Base-by-base conservation (phyloP, 2,329 filamentous ascomycete genomes). In the Diplodia seriata region DNA sequence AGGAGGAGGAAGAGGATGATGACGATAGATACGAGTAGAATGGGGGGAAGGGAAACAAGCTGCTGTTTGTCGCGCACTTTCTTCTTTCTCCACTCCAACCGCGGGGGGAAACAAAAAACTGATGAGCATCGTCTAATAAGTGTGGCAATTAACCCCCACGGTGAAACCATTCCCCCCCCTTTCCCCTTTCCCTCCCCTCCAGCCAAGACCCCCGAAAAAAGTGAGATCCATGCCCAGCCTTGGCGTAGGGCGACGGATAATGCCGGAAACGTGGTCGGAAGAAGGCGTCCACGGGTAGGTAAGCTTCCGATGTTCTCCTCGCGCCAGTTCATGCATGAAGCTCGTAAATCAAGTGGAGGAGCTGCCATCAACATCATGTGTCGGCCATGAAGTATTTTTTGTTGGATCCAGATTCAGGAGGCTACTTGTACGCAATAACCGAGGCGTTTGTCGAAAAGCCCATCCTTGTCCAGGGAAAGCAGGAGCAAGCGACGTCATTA, bases 401-500 rank as follows among this genome's bases (percentile, higher is more conserved):
- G 43, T 47, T 20, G 18, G 43, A 11, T n/a, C 43, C 43, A 18
- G 43, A 47, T n/a, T 47, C 7, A 47, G 43, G 18, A 47, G 43
- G 43, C 43, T 47, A 47, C 43, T n/a, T 47, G 43, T 6, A n/a
- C 18, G 43, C n/a, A 8, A 33, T 6, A 8, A 33, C 31, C 31
- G 31, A 33, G 31, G 8, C 31, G 31, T 20, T 36, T 36, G 33
- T 36, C 33, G 33, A 36, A 36, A 12, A 33, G 33, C 9, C 33
- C 33, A 33, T 33, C 9, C 43, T 47, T 11, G 18, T n/a, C 18
- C 18, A 20, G 18, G 2, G n/a, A 26, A 26, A 31, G 40, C 12
- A 47, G 47, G 47, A 51, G 31, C 59, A 63, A 20, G 33, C 43
- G 26, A 38, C 47, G 12, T 64, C 55, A 74, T 72, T 75, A 47